Conservation (phyloP, 768 basidiomycete genomes). For the Rhodotorula paludigena region DNA sequence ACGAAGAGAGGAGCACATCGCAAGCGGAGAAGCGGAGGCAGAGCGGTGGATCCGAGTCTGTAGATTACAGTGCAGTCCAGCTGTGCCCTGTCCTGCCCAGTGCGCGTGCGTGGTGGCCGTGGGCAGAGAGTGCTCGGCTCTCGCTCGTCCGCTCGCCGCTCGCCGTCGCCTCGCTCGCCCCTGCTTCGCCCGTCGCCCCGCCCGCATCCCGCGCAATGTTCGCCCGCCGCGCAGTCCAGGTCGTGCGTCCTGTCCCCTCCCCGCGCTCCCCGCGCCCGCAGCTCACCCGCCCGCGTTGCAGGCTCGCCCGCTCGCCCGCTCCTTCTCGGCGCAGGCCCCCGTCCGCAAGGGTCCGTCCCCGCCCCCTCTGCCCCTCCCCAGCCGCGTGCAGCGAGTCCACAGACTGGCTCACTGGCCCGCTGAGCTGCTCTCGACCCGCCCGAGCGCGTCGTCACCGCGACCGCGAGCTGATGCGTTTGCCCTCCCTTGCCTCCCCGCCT, state of each 20-base stretch:
- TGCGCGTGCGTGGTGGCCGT: too few species aligned
- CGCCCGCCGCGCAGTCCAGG: constrained; percentile 24
- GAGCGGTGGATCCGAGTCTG: too few species aligned
- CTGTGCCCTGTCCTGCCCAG: too few species aligned
- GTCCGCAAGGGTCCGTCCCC: constrained; percentile 47
- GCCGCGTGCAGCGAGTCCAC: too few species aligned
- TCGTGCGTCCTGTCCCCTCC: constrained; percentile 5
- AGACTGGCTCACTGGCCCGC: neutral
- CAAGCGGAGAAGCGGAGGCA: too few species aligned
- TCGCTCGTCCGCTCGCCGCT: neutral
- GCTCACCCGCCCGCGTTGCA: neutral
- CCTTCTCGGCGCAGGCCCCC: constrained; percentile 46
- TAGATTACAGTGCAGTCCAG: too few species aligned
- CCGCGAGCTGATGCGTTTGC: neutral
- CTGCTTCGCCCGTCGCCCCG: neutral
- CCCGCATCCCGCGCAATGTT: neutral
- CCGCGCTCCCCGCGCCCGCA: neutral
- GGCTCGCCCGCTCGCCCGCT: constrained; percentile 40
- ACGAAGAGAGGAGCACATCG: too few species aligned
- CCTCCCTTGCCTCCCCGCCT: neutral
- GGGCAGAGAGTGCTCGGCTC: neutral
- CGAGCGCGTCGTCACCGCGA: too few species aligned
- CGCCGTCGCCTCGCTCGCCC: neutral
- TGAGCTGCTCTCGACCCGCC: neutral
- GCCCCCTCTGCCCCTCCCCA: neutral